These are phyloP conservation scores for Ulota crispa DNA, from an alignment of 225 moss, liverwort and hornwort genomes.

Conservation along the genomic window DNA sequence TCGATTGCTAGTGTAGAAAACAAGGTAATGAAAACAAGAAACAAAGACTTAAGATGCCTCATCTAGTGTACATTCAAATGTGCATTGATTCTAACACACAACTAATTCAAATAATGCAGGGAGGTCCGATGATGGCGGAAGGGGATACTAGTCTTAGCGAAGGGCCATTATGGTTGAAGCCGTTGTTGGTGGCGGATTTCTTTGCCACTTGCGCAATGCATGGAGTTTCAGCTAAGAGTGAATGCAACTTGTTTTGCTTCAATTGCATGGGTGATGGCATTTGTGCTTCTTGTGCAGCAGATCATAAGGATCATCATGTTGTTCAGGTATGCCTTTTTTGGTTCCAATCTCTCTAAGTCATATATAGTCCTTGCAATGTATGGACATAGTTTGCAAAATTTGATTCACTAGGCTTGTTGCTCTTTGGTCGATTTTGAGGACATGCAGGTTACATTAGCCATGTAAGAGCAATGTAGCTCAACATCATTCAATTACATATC, in stretches of 20 bases:
- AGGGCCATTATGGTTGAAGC: conserved; percentile 83
- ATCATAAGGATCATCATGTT: conserved; percentile 89
- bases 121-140: conserved; percentile 54
- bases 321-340: conserved; percentile 62
- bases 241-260: conserved; percentile 95
- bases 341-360: not conserved
- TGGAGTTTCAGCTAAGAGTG: conserved; percentile 86
- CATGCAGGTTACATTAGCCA: not conserved
- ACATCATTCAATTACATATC: not conserved
- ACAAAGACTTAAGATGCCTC: not conserved
- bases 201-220: conserved; percentile 81
- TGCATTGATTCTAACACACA: conserved; percentile 3
- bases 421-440: conserved; percentile 2
- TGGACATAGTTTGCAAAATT: not conserved
- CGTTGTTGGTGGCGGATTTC: conserved; percentile 78
- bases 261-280: conserved; percentile 88
- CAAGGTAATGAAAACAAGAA: rapidly evolving
- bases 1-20: no score
- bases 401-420: not conserved
- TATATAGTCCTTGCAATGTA: conserved; percentile 1
- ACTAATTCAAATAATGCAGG: conserved; percentile 27
- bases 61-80: conserved; percentile 8
- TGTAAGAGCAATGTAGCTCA: conserved; percentile 8
- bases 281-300: conserved; percentile 73
- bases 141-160: conserved; percentile 38